phyloP scores from a whole-genome alignment of 2,329 filamentous ascomycete species.

The Leptosphaerulina australis region DNA sequence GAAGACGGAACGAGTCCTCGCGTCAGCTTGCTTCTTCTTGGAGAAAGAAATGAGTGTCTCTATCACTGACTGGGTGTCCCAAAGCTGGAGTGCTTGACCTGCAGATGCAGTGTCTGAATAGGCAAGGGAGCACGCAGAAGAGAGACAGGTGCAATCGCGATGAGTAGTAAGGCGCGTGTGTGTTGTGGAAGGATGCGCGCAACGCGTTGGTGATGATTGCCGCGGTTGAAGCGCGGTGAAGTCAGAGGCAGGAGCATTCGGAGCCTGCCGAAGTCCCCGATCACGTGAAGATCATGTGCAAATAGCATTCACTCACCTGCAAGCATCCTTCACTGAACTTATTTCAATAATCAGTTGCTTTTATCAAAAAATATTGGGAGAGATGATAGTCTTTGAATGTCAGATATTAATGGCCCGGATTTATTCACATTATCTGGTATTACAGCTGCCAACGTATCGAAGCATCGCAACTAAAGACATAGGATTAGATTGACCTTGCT shows the following conservation, averaged over 20 bases:
- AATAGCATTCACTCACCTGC: background rate
- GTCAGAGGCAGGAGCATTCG: conserved; percentile 2
- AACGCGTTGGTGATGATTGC: conserved; percentile 18
- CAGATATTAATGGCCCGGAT: no score
- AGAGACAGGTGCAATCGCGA: conserved; percentile 33
- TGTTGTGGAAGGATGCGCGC: conserved; percentile 17
- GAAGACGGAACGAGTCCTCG: conserved; percentile 21
- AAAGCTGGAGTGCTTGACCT: conserved; percentile 30
- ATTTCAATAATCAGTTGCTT: no score
- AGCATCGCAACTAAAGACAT: no score
- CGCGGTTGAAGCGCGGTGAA: conserved; percentile 11
- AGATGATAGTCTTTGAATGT: no score
- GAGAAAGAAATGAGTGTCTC: conserved; percentile 36
- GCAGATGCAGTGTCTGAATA: conserved; percentile 29
- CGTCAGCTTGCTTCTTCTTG: conserved; percentile 43
- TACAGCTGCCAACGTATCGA: no score
- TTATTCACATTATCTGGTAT: no score
- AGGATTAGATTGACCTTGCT: no score
- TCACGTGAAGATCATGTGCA: conserved; percentile 10
- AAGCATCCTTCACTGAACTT: no score
- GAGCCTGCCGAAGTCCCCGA: background rate
- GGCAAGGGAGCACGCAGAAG: conserved; percentile 36
- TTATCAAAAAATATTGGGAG: no score
- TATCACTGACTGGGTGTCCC: conserved; percentile 48
- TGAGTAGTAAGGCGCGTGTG: conserved; percentile 14